These are phyloP conservation scores for Wakefieldia striispora DNA, from an alignment of 768 basidiomycete genomes.

Conservation along the genomic window DNA sequence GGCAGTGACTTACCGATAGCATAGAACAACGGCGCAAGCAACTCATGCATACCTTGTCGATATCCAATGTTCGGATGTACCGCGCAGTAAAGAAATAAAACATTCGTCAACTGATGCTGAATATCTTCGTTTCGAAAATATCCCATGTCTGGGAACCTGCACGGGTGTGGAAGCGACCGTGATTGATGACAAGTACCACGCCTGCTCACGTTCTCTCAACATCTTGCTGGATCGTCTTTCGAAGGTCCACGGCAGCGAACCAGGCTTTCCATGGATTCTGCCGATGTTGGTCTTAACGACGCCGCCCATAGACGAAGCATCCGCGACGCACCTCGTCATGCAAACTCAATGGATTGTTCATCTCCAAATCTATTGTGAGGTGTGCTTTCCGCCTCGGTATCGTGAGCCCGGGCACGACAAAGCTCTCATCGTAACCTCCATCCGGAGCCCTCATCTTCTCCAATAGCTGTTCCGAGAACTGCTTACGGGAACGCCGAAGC, in stretches of 20 bases:
- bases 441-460: constrained; percentile 84
- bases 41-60: constrained; percentile 98
- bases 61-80: constrained; percentile 85
- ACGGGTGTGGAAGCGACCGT: background rate
- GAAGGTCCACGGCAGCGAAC: constrained; percentile 86
- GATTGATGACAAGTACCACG: constrained; percentile 3
- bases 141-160: constrained; percentile 90
- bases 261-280: constrained; percentile 96
- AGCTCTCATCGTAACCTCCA: constrained; percentile 74
- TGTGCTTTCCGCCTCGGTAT: constrained; percentile 32
- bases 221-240: constrained; percentile 89
- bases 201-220: constrained; percentile 87
- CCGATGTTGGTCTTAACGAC: background rate
- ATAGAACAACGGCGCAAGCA: constrained; percentile 85
- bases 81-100: constrained; percentile 81
- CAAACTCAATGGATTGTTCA: constrained; percentile 79
- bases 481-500: constrained; percentile 49
- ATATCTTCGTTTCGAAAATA: constrained; percentile 82
- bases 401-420: constrained; percentile 51
- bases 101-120: constrained; percentile 78
- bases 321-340: constrained; percentile 58
- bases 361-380: constrained; percentile 49
- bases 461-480: constrained; percentile 56
- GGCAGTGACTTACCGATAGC: constrained; percentile 37
- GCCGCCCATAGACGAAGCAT: background rate